Conservation (phyloP, 371 early-diverging fungal genomes). For the Actinomortierella ambigua region DNA sequence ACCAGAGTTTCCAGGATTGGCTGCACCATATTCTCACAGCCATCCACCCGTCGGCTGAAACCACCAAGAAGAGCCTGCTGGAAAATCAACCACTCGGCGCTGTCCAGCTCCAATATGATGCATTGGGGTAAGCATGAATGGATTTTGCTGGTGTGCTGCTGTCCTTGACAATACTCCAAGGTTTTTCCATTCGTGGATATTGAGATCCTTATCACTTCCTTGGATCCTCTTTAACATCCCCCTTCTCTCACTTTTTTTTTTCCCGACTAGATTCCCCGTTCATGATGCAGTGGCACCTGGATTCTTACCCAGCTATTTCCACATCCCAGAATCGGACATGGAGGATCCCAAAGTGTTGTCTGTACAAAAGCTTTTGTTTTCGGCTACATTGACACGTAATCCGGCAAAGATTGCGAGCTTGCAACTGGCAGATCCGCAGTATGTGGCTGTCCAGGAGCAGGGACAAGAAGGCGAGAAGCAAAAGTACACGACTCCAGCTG, state of each 20-base stretch:
- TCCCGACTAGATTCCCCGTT: constrained; percentile 47
- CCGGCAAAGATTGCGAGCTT: constrained; percentile 91
- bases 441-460: constrained; percentile 65
- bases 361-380: constrained; percentile 90
- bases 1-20: constrained; percentile 94
- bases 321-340: constrained; percentile 55
- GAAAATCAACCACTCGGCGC: constrained; percentile 9
- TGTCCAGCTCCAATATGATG: constrained; percentile 26
- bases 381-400: constrained; percentile 92
- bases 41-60: constrained; percentile 56
- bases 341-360: constrained; percentile 59
- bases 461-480: constrained; percentile 49
- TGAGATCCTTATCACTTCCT: neutral
- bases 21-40: constrained; percentile 81
- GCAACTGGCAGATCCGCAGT: constrained; percentile 77
- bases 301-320: constrained; percentile 51
- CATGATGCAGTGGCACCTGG: constrained; percentile 64
- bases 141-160: no score
- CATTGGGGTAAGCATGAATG: constrained; percentile 22
- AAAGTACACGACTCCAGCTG: constrained; percentile 66
- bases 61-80: no score
- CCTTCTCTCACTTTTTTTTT: neutral
- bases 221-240: neutral
- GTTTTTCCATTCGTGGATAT: neutral
- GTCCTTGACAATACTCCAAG: no score